phyloP scores from a whole-genome alignment of 257 asterid genomes.

The Forsythia viridissima region DNA sequence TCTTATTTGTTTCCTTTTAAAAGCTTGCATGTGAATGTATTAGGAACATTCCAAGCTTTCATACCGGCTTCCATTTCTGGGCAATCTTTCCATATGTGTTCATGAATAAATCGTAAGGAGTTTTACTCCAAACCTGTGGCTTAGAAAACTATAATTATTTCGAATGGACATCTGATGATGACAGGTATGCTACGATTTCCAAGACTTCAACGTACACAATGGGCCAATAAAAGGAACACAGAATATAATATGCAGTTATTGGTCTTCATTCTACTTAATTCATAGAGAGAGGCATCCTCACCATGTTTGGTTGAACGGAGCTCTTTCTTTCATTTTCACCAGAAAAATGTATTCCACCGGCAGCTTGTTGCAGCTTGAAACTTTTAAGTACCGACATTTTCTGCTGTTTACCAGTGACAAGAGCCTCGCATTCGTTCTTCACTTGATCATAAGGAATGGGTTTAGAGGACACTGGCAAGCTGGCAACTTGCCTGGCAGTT shows the following conservation, averaged over 20 bases:
- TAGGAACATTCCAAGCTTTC: no score
- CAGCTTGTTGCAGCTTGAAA: slow-evolving; percentile 44
- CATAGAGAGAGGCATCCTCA: slow-evolving; percentile 21
- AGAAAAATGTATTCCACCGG: slow-evolving; percentile 24
- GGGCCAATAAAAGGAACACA: background rate
- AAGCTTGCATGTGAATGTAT: no score
- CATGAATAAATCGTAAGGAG: no score
- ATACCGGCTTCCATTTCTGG: no score
- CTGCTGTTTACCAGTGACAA: slow-evolving; percentile 50
- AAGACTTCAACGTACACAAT: background rate
- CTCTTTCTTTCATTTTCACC: slow-evolving; percentile 28
- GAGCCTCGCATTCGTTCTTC: slow-evolving; percentile 52
- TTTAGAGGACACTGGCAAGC: slow-evolving; percentile 42
- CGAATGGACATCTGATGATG: background rate
- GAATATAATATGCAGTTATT: background rate
- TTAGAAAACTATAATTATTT: background rate
- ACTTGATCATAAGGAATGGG: slow-evolving; percentile 55
- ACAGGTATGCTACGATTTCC: background rate
- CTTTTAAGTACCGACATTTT: slow-evolving; percentile 50
- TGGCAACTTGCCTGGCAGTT: slow-evolving; percentile 52
- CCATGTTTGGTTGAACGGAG: slow-evolving; percentile 23
- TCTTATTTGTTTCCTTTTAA: no score
- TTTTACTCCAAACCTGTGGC: background rate
- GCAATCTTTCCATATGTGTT: no score
- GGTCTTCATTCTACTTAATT: background rate